Base-by-base conservation (phyloP, 1,284 basidiomycete species). In the Ustilago curta region DNA sequence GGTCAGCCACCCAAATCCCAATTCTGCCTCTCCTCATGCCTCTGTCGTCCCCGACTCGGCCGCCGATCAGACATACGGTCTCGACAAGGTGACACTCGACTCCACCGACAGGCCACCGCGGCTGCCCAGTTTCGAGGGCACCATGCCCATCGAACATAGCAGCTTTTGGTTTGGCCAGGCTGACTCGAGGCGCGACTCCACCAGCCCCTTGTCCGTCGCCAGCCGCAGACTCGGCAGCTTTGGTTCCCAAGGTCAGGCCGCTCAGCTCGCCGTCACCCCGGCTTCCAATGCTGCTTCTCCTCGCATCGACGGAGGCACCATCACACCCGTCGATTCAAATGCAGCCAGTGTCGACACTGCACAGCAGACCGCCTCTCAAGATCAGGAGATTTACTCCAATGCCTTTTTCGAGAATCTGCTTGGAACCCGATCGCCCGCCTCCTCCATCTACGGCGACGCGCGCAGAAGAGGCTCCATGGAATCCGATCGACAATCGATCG, bases 401-500 rank as follows among this genome's bases (percentile, higher is more conserved):
- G 71, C 59, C n/a, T 74, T 74, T 50, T 74, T 70, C 37, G 66
- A 74, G 7, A 66, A 66, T 19, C 44, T 74, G 48, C 67, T 74
- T 4, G 59, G 63, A 25, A 43, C 60, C 2, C 64, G 60, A 39
- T 80, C 79, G 9, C 76, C 70, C 3, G 75, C 77, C 4, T 81
- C 79, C 12, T 81, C 79, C 16, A 63, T 79, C 55, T 79, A 79
- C 40, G 77, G 69, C 47, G 76, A 73, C 16, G 67, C 52, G 8
- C 58, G 76, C 19, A 64, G 76, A 23, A 58, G 72, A 43, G 75
- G 67, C 23, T 81, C 79, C 7, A 61, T 78, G 35, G 79, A 81
- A 50, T 81, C 79, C 21, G 79, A 81, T 58, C 66, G 74, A 11
- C 71, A 73, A 31, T 78, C 77, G 12, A 72, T 81, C 19, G 70